Conservation (phyloP, 192 early-diverging fungal genomes). For the Radiomyces spectabilis region DNA sequence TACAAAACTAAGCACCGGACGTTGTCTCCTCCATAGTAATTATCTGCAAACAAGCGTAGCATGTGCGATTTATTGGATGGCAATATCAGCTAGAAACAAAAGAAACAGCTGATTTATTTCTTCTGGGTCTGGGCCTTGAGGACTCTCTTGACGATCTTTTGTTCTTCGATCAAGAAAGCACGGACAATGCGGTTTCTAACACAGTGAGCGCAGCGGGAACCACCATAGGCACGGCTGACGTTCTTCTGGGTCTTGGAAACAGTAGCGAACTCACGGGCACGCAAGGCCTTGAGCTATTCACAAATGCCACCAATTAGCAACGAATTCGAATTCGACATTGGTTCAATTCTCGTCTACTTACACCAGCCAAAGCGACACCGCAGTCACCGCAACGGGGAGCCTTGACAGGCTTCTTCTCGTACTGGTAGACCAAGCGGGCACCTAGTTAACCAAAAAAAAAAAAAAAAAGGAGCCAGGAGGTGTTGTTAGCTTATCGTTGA, state of each 20-base stretch:
- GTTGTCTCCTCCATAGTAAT: too few species aligned
- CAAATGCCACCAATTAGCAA: too few species aligned
- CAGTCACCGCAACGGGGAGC: conserved; percentile 97
- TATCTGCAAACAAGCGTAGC: too few species aligned
- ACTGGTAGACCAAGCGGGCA: conserved; percentile 79
- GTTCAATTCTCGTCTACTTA: conserved; percentile 30
- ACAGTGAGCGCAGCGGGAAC: conserved; percentile 88
- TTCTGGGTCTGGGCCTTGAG: conserved; percentile 71
- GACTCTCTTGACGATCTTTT: conserved; percentile 99
- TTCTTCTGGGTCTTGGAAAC: conserved; percentile 90
- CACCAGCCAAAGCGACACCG: conserved; percentile 81
- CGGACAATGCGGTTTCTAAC: conserved; percentile 81
- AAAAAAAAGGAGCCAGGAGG: background rate
- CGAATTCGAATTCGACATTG: background rate
- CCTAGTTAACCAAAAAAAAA: background rate
- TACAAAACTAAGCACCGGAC: too few species aligned
- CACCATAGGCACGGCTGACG: conserved; percentile 96
- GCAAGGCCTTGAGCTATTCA: conserved; percentile 61
- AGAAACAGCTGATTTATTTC: too few species aligned
- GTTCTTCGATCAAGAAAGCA: conserved; percentile 99
- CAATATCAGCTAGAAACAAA: too few species aligned
- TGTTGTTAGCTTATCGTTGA: background rate
- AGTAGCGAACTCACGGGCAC: conserved; percentile 84
- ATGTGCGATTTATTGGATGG: too few species aligned
- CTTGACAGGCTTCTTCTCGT: conserved; percentile 88